A percentile compares a stretch with the other conserved stretches of the same genome.
phyloP scores from a whole-genome alignment of 441 rosid genomes.

The Viola pubescens region DNA sequence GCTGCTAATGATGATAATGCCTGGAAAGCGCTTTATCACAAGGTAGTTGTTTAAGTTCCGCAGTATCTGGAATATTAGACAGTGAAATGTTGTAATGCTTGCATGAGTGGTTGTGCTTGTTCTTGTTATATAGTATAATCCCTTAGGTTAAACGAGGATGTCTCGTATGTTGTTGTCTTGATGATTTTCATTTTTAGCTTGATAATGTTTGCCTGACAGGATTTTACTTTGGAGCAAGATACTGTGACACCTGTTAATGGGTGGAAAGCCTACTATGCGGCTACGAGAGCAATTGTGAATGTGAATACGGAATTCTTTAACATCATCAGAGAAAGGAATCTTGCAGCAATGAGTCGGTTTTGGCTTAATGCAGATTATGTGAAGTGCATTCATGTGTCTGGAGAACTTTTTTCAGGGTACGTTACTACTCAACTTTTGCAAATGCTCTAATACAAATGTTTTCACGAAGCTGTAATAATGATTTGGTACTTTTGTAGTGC shows the following conservation, averaged over 20 bases:
- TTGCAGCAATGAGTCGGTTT: slow-evolving; percentile 64
- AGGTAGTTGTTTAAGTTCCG: slow-evolving; percentile 35
- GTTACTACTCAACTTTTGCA: slow-evolving; percentile 5
- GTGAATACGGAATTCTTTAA: slow-evolving; percentile 71
- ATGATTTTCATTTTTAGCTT: slow-evolving; percentile 2
- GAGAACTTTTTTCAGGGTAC: slow-evolving; percentile 91
- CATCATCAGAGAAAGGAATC: slow-evolving; percentile 70
- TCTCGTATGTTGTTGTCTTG: not conserved
- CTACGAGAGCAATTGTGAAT: slow-evolving; percentile 81
- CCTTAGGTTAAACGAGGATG: too few species aligned
- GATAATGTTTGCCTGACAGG: slow-evolving; percentile 30
- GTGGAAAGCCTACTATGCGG: slow-evolving; percentile 95
- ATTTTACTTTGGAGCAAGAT: slow-evolving; percentile 90
- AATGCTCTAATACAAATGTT: not conserved
- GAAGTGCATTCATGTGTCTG: slow-evolving; percentile 81
- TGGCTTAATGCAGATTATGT: slow-evolving; percentile 94
- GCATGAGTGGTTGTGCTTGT: not conserved
- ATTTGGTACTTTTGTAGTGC: too few species aligned
- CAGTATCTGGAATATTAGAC: too few species aligned
- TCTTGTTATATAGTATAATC: not conserved
- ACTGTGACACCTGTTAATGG: slow-evolving; percentile 70
- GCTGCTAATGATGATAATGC: slow-evolving; percentile 98
- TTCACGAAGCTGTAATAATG: not conserved
- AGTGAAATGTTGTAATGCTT: too few species aligned
- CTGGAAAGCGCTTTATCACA: slow-evolving; percentile 96